A percentile compares a stretch with the other conserved stretches of the same genome.
These are phyloP conservation scores for Begonia loranthoides DNA, from an alignment of 306 rosid genomes.

Conservation along the genomic window DNA sequence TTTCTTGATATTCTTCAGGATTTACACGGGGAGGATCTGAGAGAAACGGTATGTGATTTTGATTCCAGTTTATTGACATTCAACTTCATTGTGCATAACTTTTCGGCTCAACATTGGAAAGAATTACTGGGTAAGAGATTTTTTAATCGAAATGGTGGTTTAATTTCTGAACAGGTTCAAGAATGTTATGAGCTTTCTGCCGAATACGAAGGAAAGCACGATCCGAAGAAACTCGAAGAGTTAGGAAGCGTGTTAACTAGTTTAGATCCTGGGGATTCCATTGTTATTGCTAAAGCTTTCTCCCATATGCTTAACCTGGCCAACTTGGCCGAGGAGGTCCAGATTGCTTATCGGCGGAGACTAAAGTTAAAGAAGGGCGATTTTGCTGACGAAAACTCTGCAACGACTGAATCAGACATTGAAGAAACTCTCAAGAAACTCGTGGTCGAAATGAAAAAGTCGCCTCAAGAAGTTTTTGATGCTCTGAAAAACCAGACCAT, in stretches of 20 bases:
- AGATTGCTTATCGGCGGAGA: conserved; percentile 77
- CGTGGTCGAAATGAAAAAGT: conserved; percentile 51
- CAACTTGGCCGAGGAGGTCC: conserved; percentile 98
- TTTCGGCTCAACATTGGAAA: no score
- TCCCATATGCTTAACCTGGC: conserved; percentile 98
- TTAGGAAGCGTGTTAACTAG: conserved; percentile 74
- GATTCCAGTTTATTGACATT: background rate
- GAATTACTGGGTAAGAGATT: no score
- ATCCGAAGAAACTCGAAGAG: conserved; percentile 72
- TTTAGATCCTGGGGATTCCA: conserved; percentile 94
- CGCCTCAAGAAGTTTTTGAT: conserved; percentile 95
- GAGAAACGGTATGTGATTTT: conserved; percentile 50
- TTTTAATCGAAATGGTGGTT: background rate
- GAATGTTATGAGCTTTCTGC: conserved; percentile 95
- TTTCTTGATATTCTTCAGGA: conserved; percentile 97
- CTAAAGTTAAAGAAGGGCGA: conserved; percentile 89
- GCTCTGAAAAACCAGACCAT: conserved; percentile 93
- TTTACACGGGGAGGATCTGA: conserved; percentile 92
- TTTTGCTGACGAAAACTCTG: conserved; percentile 72
- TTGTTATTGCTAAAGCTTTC: conserved; percentile 82
- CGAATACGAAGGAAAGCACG: conserved; percentile 79
- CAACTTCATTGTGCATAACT: no score
- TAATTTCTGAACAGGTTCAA: conserved; percentile 50
- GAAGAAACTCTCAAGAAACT: conserved; percentile 96
- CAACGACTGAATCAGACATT: conserved; percentile 90